These are phyloP conservation scores for Dioszegia crocea DNA, from an alignment of 768 basidiomycete genomes.

Conservation along the genomic window DNA sequence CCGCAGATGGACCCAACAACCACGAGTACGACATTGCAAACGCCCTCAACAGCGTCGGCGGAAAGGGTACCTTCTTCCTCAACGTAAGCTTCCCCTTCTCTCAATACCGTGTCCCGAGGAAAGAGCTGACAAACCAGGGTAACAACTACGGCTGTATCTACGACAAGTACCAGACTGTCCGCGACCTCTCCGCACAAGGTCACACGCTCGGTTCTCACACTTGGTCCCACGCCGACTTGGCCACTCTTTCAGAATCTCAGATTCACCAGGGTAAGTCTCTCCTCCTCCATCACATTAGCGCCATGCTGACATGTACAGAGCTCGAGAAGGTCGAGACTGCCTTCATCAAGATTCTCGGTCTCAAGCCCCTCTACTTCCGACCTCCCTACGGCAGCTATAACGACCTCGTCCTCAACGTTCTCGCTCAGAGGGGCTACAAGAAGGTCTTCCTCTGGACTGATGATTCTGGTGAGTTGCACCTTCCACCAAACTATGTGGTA, in stretches of 20 bases:
- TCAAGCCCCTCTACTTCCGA: conserved; percentile 46
- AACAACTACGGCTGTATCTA: conserved; percentile 49
- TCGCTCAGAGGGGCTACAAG: conserved; percentile 46
- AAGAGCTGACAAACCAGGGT: conserved; percentile 25
- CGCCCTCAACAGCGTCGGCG: conserved; percentile 19
- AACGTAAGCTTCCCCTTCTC: conserved; percentile 27
- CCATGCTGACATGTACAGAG: conserved; percentile 18
- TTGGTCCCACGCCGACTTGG: conserved; percentile 47
- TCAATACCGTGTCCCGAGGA: neutral
- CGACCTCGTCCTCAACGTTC: conserved; percentile 40
- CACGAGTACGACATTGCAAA: conserved; percentile 35
- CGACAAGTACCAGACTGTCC: conserved; percentile 38
- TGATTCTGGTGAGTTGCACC: conserved; percentile 25
- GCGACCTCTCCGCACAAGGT: conserved; percentile 30
- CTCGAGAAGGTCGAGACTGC: conserved; percentile 43
- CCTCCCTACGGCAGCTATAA: conserved; percentile 48
- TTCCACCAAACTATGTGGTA: neutral
- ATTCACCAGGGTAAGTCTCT: conserved; percentile 32
- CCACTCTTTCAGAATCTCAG: conserved; percentile 27
- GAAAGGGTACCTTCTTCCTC: conserved; percentile 48
- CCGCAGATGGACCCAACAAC: conserved; percentile 40
- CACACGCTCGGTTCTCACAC: conserved; percentile 49
- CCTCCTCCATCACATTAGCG: neutral
- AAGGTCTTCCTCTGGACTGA: conserved; percentile 45
- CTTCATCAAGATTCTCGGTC: conserved; percentile 46